phyloP scores from a whole-genome alignment of 2,329 filamentous ascomycete species.

The Bipolaris gigantea region DNA sequence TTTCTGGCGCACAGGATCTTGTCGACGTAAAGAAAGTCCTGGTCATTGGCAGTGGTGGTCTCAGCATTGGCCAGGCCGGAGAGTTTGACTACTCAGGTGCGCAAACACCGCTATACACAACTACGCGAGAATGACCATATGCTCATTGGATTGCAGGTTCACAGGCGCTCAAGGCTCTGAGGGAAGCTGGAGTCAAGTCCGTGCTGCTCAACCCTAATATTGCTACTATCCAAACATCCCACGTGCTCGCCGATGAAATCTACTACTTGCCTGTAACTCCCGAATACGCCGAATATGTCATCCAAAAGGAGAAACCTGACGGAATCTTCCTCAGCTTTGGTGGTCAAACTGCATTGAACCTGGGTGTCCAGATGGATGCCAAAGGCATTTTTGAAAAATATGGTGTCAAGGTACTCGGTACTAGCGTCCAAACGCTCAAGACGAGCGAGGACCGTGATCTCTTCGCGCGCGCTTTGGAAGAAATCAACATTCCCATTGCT shows the following conservation, averaged over 20 bases:
- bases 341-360: conserved; percentile 93
- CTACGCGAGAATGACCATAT: background rate
- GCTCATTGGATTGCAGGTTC: conserved; percentile 63
- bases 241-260: conserved; percentile 93
- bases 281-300: conserved; percentile 97
- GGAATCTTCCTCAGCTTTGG: conserved; percentile 97
- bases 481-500: conserved; percentile 97
- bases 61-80: conserved; percentile 95
- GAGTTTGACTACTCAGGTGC: conserved; percentile 98
- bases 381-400: conserved; percentile 95
- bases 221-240: conserved; percentile 96
- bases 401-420: conserved; percentile 92
- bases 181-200: conserved; percentile 88
- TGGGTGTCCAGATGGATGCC: conserved; percentile 96
- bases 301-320: conserved; percentile 93
- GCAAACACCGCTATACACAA: conserved; percentile 4
- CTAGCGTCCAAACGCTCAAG: conserved; percentile 90
- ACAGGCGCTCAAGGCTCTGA: conserved; percentile 94
- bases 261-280: conserved; percentile 98
- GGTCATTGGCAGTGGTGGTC: conserved; percentile 91
- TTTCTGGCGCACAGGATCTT: conserved; percentile 73
- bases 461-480: conserved; percentile 91
- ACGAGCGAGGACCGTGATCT: conserved; percentile 94
- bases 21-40: conserved; percentile 96
- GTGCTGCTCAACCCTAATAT: conserved; percentile 98